phyloP scores from a whole-genome alignment of 352 stramenopile genomes.

The Elongisporangium prolatum region DNA sequence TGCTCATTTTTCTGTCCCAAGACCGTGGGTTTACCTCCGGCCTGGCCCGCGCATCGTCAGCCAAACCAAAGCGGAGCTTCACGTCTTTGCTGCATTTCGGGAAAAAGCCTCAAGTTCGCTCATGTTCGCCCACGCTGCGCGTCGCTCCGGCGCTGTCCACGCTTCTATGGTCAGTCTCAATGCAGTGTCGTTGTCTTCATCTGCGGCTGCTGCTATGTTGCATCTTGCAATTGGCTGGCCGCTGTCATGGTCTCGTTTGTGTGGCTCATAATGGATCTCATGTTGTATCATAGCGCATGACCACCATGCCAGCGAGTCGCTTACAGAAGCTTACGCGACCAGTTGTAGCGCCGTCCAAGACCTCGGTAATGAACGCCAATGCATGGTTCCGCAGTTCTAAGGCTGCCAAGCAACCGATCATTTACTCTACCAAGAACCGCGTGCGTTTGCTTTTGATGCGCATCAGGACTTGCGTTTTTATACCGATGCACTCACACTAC shows the following conservation, averaged over 20 bases:
- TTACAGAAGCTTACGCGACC: slow-evolving; percentile 66
- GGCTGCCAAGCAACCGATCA: slow-evolving; percentile 32
- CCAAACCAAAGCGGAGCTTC: slow-evolving; percentile 1
- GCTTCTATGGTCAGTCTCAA: slow-evolving; percentile 8
- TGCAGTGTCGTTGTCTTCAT: background rate
- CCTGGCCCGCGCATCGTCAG: background rate
- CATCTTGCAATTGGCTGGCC: background rate
- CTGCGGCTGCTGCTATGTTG: background rate
- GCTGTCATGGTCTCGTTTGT: background rate
- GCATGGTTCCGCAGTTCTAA: slow-evolving; percentile 31
- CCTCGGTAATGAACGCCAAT: slow-evolving; percentile 16
- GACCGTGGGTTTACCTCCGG: background rate
- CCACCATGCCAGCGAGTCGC: slow-evolving; percentile 18
- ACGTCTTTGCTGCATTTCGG: background rate
- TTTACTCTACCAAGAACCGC: slow-evolving; percentile 72
- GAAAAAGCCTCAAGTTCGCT: slow-evolving; percentile 2
- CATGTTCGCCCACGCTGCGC: slow-evolving; percentile 40
- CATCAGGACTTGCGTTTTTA: slow-evolving; percentile 2
- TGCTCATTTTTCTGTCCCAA: background rate
- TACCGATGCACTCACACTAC: slow-evolving; percentile 11
- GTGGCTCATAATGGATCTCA: background rate
- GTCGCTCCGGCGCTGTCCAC: slow-evolving; percentile 17
- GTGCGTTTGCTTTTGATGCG: slow-evolving; percentile 22
- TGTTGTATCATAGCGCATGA: background rate
- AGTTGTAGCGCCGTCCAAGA: slow-evolving; percentile 17